phyloP scores from a whole-genome alignment of 805 yeast genomes.

The Yarrowia keelungensis region DNA sequence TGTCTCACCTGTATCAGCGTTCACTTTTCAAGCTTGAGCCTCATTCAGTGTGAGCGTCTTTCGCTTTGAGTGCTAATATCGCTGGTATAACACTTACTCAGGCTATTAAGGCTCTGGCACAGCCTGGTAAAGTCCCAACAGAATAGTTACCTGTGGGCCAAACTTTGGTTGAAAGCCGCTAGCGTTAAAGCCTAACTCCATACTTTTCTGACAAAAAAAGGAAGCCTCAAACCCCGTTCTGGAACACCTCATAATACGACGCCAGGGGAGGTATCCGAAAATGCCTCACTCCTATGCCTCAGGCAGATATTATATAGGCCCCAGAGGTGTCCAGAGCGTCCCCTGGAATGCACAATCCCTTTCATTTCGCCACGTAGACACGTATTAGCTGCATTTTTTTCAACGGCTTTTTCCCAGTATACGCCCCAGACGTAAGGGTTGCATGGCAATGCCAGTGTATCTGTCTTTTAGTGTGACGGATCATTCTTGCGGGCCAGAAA shows the following conservation, averaged over 20 bases:
- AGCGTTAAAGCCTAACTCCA: constrained; percentile 8
- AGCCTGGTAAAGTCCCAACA: not conserved
- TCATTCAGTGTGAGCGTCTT: too few relatives aligned
- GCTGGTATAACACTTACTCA: constrained; percentile 1
- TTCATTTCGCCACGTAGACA: not conserved
- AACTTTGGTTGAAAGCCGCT: not conserved
- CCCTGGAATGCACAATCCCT: too few relatives aligned
- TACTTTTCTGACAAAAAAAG: too few relatives aligned
- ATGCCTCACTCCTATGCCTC: too few relatives aligned
- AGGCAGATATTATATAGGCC: too few relatives aligned
- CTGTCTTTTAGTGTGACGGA: not conserved
- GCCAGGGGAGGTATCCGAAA: not conserved
- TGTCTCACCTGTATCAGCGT: constrained; percentile 16
- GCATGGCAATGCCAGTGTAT: constrained; percentile 8
- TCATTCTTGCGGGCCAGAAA: not conserved
- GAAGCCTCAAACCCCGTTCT: not conserved
- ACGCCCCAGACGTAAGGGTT: constrained; percentile 31
- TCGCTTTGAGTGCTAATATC: not conserved
- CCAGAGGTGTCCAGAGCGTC: too few relatives aligned
- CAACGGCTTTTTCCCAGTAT: constrained; percentile 5
- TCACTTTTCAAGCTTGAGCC: not conserved
- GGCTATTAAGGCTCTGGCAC: not conserved
- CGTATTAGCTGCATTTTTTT: not conserved
- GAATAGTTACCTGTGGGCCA: not conserved
- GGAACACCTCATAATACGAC: not conserved